Evolutionary conservation across 768 basidiomycete genomes (phyloP).

Genomic region (Tulasnella sp.): DNA sequence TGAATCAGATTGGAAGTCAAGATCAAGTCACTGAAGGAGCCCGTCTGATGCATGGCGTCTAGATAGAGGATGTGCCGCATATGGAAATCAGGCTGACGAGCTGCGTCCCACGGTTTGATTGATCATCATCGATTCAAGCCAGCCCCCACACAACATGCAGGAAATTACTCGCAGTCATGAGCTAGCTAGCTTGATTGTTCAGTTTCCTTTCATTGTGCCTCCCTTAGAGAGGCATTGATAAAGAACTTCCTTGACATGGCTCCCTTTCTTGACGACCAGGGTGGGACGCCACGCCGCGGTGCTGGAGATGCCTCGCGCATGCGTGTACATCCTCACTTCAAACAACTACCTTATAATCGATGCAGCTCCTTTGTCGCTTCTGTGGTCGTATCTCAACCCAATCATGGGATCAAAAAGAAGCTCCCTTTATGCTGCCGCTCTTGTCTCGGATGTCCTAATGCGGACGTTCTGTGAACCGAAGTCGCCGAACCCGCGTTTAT

Average conservation of each 20-base stretch:
- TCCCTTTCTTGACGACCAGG: slow-evolving; percentile 50
- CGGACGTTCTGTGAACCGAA: background rate
- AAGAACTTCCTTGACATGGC: slow-evolving; percentile 74
- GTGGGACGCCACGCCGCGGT: background rate
- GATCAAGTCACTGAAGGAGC: too few species aligned
- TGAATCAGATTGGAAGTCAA: too few species aligned
- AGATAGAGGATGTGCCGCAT: too few species aligned
- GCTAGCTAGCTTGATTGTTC: background rate
- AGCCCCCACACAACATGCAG: too few species aligned
- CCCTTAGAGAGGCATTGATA: slow-evolving; percentile 68
- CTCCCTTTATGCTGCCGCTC: background rate
- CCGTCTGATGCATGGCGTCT: too few species aligned
- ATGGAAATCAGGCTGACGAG: too few species aligned
- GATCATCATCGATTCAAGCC: too few species aligned
- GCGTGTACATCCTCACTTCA: background rate
- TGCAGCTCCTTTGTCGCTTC: background rate
- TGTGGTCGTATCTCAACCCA: background rate
- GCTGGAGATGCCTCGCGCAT: background rate
- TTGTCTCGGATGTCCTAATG: background rate
- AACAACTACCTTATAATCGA: background rate
- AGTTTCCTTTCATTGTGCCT: slow-evolving; percentile 49
- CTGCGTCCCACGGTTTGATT: too few species aligned
- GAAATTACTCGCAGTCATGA: background rate
- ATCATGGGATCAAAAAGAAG: background rate
- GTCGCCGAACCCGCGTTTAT: slow-evolving; percentile 11